Conservation (phyloP, 176 grass and related monocot species). For the Chrysopogon serrulatus region DNA sequence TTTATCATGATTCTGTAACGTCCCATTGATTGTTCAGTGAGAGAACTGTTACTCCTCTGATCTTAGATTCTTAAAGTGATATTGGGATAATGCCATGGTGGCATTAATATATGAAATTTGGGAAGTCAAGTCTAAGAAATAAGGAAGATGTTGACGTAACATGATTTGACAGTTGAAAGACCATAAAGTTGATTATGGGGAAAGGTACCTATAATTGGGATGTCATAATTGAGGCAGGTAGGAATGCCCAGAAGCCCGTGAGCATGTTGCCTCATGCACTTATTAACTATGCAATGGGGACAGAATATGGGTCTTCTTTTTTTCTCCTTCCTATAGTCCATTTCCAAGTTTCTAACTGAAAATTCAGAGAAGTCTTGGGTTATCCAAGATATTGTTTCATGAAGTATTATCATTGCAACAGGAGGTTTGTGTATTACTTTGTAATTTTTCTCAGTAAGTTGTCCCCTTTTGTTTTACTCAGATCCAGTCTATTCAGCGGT, state of each 20-base stretch:
- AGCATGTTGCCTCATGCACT: constrained; percentile 20
- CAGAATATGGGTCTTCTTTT: neutral
- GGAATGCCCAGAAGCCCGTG: neutral
- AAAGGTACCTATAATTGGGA: constrained; percentile 25
- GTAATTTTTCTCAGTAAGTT: constrained; percentile 20
- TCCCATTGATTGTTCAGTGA: neutral
- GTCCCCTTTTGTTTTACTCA: constrained; percentile 19
- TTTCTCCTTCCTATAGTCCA: neutral
- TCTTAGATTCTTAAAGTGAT: neutral
- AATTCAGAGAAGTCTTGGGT: neutral
- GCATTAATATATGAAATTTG: neutral
- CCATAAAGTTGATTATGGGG: constrained; percentile 26
- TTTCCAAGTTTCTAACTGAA: constrained; percentile 10
- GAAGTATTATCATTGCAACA: neutral
- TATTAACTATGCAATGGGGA: constrained; percentile 24
- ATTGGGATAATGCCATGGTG: neutral
- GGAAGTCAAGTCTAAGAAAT: neutral
- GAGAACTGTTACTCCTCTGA: neutral
- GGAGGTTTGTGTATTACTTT: constrained; percentile 10
- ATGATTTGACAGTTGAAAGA: constrained; percentile 20
- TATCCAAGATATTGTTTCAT: neutral
- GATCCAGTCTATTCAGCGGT: constrained; percentile 62
- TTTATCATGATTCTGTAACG: neutral
- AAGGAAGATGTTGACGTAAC: neutral
- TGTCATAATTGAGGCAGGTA: constrained; percentile 31